Base-by-base conservation (phyloP, 2,329 filamentous ascomycete genomes). In the Penicillium sclerotiorum region DNA sequence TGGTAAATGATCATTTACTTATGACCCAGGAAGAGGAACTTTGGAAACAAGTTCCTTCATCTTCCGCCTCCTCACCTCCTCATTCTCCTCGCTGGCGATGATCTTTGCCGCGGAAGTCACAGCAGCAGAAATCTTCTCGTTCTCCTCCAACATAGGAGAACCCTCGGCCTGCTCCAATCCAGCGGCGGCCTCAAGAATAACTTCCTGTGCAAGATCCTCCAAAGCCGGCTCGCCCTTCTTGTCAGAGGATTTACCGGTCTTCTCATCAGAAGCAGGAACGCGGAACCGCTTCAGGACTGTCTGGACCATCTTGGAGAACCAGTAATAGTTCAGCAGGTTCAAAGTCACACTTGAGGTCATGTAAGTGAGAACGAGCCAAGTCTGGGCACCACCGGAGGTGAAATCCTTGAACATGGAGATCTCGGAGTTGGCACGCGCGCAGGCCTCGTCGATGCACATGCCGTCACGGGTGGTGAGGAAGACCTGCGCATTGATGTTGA, bases 231-330 rank as follows among this genome's bases (percentile, higher is more conserved):
- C 58, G 36, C 65, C 57, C 51, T 71, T 65, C 47, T 54, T 33
- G 52, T 58, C 35, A 47, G 49, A 17, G 9, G 8, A 6, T 32
- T 17, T 27, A 22, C 15, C 43, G 17, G 13, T 64, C 47, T 56
- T 37, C 50, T 57, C 37, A 47, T 50, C 20, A 49, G 54, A 54
- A 25, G 50, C 45, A 11, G 68, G 66, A 15, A 59, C 58, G 15
- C 80, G 77, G 65, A 87, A 87, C 39, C 84, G 74, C 65, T 83
- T 85, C 56, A 81, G 71, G 20, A 87, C 80, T 8, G 84, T 82
- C 60, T 82, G 78, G 40, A 87, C 81, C 84, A 87, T 87, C 73
- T 85, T 85, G 51, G 76, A 75, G 64, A 86, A 86, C 84, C 84
- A 87, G 70, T 79, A 85, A 65, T 82, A 80, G 62, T 87, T 87